Percentiles rank a stretch among this genome's conserved stretches.
Evolutionary conservation across 768 basidiomycete genomes (phyloP).

Genomic region (Clathrus columnatus): DNA sequence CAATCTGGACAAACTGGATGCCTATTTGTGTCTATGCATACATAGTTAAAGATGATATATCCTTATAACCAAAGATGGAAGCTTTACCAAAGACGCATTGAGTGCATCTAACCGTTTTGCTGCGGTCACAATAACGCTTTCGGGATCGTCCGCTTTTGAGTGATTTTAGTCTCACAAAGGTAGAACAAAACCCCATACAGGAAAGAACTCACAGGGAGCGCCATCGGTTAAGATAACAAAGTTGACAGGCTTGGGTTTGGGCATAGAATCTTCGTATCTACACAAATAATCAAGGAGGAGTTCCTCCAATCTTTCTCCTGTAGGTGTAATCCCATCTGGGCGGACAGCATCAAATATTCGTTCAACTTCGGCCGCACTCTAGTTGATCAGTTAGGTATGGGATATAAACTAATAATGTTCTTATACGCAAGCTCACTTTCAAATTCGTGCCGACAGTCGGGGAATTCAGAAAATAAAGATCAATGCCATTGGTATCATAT

Average conservation of each 20-base stretch:
- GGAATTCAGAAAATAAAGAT: conserved; percentile 52
- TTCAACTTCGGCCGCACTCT: conserved; percentile 32
- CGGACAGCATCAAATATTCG: conserved; percentile 35
- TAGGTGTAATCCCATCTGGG: conserved; percentile 39
- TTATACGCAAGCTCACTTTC: conserved; percentile 24
- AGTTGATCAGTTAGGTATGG: background rate
- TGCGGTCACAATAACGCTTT: conserved; percentile 19
- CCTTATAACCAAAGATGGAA: background rate
- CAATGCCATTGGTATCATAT: conserved; percentile 53
- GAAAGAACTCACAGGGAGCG: conserved; percentile 39
- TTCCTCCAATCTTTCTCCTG: conserved; percentile 32
- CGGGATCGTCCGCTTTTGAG: conserved; percentile 18
- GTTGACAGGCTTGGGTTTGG: conserved; percentile 44
- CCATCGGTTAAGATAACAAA: conserved; percentile 58
- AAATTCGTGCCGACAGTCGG: conserved; percentile 25
- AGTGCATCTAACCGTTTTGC: conserved; percentile 25
- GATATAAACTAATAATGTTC: background rate
- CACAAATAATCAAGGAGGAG: conserved; percentile 31
- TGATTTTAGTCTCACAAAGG: background rate
- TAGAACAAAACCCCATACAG: background rate
- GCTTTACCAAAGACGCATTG: conserved; percentile 22
- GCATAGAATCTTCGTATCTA: conserved; percentile 24
- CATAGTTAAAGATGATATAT: background rate
- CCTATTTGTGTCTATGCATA: conserved; percentile 23
- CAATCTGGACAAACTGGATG: conserved; percentile 35